These are phyloP conservation scores for Termitomyces sp. DNA, from an alignment of 768 basidiomycete species.

Conservation along the genomic window DNA sequence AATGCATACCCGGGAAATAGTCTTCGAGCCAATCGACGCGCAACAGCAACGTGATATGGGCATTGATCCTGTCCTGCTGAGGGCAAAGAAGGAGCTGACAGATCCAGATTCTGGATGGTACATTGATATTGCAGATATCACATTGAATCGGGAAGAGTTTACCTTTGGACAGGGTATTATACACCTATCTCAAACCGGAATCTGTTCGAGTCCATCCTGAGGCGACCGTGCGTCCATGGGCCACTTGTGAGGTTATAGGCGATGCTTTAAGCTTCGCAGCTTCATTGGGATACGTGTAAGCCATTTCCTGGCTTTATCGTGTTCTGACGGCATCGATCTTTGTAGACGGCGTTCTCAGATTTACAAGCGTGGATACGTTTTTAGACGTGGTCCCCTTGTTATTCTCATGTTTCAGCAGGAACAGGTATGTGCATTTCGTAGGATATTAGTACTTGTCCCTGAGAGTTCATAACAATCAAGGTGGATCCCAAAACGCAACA, in stretches of 20 bases:
- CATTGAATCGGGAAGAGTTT: background rate
- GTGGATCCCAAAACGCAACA: conserved; percentile 72
- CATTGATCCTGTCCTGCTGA: conserved; percentile 62
- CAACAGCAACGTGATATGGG: conserved; percentile 57
- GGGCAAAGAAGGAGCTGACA: conserved; percentile 72
- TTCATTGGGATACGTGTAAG: conserved; percentile 73
- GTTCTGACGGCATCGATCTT: background rate
- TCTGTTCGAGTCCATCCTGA: conserved; percentile 81
- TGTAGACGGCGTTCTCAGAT: conserved; percentile 66
- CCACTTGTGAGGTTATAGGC: conserved; percentile 72
- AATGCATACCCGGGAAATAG: conserved; percentile 72
- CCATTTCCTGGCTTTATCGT: conserved; percentile 5
- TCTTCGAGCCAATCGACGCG: conserved; percentile 78
- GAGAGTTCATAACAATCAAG: conserved; percentile 30
- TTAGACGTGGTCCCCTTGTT: conserved; percentile 63
- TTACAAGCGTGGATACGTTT: conserved; percentile 78
- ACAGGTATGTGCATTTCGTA: conserved; percentile 42
- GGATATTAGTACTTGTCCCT: conserved; percentile 1
- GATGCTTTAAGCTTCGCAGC: conserved; percentile 80
- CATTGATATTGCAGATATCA: conserved; percentile 15
- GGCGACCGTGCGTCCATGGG: conserved; percentile 85
- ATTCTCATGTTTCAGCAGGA: conserved; percentile 88
- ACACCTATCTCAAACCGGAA: conserved; percentile 81
- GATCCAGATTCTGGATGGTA: conserved; percentile 66
- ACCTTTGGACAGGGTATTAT: conserved; percentile 54